Base-by-base conservation (phyloP, 768 basidiomycete genomes). In the Russula sp. region DNA sequence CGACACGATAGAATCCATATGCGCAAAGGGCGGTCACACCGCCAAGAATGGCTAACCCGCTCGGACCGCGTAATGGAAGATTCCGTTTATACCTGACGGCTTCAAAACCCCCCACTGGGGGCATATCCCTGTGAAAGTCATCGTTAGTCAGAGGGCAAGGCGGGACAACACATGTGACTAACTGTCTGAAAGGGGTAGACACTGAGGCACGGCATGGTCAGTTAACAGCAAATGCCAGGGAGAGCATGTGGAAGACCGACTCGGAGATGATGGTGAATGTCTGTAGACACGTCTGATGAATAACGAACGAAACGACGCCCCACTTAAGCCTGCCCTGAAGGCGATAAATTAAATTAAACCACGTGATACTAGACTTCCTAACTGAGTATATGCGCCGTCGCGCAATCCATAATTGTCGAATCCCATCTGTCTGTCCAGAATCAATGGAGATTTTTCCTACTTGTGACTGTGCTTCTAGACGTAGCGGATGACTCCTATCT, bases 81-180 rank as follows among this genome's bases (percentile, higher is more conserved):
- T 95, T 96, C 68, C 96, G 89, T 76, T 94, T 95, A 83, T 98
- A 99, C 75, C 88, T 88, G 77, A 99, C 77, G 34, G 88, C 77
- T 72, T 91, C 94, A 76, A 96, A 99, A 2, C 96, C 96, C 65
- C 94, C 94, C 50, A 85, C 69, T 47, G 96, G 96, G 70, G 96
- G 96, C 86, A 99, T 89, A 72, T 99, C 96, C 77, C 95, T 97
- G 76, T 62, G 60, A 68, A 62, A 62, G 18, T 42, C 32, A 55
- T 39, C 45, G 49, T 64, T 61, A n/a, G 60, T 62, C 48, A 53
- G 50, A 63, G 55, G 61, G 63, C 65, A 70, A 62, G 59, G 65
- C 63, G 63, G 45, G 44, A 40, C 32, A 44, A 68, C 34, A 50
- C 52, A 48, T 54, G 57, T 44, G 42, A 72, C 85, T 69, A 72